These are phyloP conservation scores for Trichophaea hybrida DNA, from an alignment of 2,329 filamentous ascomycete genomes.

Conservation along the genomic window DNA sequence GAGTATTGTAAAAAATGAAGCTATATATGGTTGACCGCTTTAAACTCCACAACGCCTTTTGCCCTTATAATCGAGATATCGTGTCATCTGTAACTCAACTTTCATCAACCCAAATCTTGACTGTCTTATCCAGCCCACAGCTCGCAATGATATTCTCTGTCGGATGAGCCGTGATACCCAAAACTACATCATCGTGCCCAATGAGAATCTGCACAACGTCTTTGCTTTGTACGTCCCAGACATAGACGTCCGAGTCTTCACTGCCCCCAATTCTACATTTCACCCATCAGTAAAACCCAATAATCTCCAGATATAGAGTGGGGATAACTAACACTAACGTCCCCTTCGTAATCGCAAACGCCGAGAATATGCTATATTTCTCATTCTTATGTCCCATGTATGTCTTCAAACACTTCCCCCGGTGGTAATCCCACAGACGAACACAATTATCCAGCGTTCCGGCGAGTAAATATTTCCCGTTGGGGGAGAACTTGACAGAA, in stretches of 20 bases:
- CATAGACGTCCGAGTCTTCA: conserved; percentile 57
- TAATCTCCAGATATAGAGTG: conserved; percentile 11
- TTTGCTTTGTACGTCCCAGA: conserved; percentile 87
- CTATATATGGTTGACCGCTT: no score
- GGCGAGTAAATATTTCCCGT: conserved; percentile 82
- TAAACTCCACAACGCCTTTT: no score
- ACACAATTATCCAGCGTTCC: conserved; percentile 84
- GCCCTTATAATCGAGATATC: no score
- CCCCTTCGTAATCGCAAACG: conserved; percentile 55
- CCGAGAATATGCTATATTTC: conserved; percentile 53
- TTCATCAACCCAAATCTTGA: conserved; percentile 46
- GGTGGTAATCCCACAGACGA: conserved; percentile 87
- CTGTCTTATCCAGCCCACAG: conserved; percentile 46
- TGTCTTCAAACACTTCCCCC: conserved; percentile 84
- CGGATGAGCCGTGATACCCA: conserved; percentile 46
- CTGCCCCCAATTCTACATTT: conserved; percentile 18
- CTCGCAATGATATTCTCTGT: conserved; percentile 43
- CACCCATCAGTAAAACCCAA: conserved; percentile 26
- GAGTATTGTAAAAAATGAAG: no score
- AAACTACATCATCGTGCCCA: conserved; percentile 44
- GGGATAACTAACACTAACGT: conserved; percentile 21
- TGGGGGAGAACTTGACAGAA: conserved; percentile 81
- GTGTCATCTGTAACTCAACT: neutral
- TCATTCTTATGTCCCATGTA: conserved; percentile 85
- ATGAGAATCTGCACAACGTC: conserved; percentile 56